phyloP scores from a whole-genome alignment of 306 rosid genomes.

The Gastrolobium villosum region DNA sequence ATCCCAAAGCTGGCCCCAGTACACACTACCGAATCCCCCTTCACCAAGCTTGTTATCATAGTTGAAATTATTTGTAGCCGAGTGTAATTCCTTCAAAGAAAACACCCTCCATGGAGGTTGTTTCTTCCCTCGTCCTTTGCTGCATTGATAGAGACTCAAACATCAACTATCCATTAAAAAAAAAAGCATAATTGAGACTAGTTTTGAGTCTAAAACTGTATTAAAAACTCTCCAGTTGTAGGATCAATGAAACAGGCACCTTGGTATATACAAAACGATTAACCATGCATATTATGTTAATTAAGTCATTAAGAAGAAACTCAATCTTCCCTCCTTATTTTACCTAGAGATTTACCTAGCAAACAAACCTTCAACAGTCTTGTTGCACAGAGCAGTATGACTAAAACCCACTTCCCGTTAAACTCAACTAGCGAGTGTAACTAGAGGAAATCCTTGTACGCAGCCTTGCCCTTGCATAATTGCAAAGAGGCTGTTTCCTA shows the following conservation, averaged over 20 bases:
- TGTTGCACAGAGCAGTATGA: slow-evolving; percentile 28
- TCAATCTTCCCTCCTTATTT: slow-evolving; percentile 11
- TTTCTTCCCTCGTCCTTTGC: slow-evolving; percentile 84
- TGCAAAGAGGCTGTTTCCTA: too few species aligned
- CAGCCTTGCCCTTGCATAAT: too few species aligned
- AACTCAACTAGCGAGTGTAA: too few species aligned
- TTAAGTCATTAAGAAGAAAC: slow-evolving; percentile 25
- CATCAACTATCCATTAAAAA: slow-evolving; percentile 40
- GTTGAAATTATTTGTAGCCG: slow-evolving; percentile 96
- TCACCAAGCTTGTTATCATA: slow-evolving; percentile 99
- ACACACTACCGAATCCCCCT: slow-evolving; percentile 98
- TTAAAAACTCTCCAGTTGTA: not conserved
- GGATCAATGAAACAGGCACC: slow-evolving; percentile 26
- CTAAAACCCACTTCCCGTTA: too few species aligned
- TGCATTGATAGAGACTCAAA: slow-evolving; percentile 53
- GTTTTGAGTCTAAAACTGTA: slow-evolving; percentile 27
- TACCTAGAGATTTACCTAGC: slow-evolving; percentile 1
- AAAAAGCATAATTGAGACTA: slow-evolving; percentile 14
- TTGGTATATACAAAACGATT: not conserved
- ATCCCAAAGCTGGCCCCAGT: slow-evolving; percentile 99
- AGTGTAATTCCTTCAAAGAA: slow-evolving; percentile 90
- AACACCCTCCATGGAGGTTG: slow-evolving; percentile 90
- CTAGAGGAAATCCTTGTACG: too few species aligned
- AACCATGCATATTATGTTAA: slow-evolving; percentile 19
- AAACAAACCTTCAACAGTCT: slow-evolving; percentile 26